A percentile compares a stretch with the other conserved stretches of the same genome.
Conservation (phyloP, 2,329 filamentous ascomycete genomes). For the Fonsecaea pugnacius region DNA sequence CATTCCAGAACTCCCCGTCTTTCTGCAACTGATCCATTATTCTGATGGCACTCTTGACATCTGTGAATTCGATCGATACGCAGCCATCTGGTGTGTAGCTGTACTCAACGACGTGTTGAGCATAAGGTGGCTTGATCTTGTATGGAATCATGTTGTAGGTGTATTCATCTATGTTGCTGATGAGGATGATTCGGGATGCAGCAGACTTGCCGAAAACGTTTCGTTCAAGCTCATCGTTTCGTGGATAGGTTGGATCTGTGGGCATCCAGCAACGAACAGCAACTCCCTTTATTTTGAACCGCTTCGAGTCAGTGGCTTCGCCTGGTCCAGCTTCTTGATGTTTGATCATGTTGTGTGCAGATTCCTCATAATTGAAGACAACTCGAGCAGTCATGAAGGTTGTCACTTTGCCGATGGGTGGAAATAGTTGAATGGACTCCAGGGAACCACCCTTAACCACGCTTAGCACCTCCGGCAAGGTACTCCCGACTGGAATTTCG, state of each 20-base stretch:
- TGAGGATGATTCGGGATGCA: conserved; percentile 34
- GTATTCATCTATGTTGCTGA: conserved; percentile 24
- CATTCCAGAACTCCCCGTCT: conserved; percentile 11
- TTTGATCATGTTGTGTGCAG: conserved; percentile 31
- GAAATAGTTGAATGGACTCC: conserved; percentile 34
- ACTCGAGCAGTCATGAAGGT: conserved; percentile 36
- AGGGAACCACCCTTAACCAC: conserved; percentile 32
- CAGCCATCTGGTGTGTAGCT: conserved; percentile 28
- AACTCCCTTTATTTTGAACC: conserved; percentile 30
- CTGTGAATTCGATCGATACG: conserved; percentile 35
- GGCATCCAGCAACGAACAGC: conserved; percentile 34
- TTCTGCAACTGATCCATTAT: conserved; percentile 20
- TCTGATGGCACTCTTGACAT: conserved; percentile 32
- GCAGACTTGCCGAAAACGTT: conserved; percentile 26
- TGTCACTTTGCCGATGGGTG: conserved; percentile 30
- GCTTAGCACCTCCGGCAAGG: conserved; percentile 29
- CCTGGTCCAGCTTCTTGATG: conserved; percentile 21
- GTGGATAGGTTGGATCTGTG: conserved; percentile 37
- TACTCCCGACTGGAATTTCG: conserved; percentile 32
- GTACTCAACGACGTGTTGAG: conserved; percentile 29
- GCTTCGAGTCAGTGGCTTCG: conserved; percentile 3
- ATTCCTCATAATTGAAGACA: conserved; percentile 31
- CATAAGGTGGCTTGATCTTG: conserved; percentile 21
- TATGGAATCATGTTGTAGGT: conserved; percentile 17
- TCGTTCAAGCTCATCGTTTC: conserved; percentile 28